Evolutionary conservation across 306 rosid genomes (phyloP).

Genomic region (Gynostemma pentaphyllum): DNA sequence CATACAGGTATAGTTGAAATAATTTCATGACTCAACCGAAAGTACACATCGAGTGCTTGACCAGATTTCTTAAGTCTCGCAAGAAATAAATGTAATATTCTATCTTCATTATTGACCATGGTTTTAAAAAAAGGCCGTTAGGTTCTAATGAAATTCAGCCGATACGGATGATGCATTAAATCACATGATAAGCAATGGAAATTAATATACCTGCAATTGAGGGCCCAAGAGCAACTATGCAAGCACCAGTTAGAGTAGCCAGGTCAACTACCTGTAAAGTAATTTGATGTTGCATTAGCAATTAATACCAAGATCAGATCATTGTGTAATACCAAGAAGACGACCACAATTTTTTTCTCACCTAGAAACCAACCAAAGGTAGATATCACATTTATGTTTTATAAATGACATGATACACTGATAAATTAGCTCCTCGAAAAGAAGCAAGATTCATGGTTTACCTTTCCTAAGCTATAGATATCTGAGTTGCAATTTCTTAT

Average conservation of each 20-base stretch:
- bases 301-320: not conserved
- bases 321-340: not conserved
- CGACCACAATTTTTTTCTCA: not conserved
- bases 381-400: not conserved
- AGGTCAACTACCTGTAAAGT: slow-evolving; percentile 71
- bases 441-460: not conserved
- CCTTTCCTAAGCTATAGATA: not conserved
- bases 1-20: not conserved
- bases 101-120: not conserved
- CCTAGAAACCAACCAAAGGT: not conserved
- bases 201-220: slow-evolving; percentile 66
- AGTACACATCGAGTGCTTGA: not conserved
- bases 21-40: not conserved
- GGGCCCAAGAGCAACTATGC: slow-evolving; percentile 83
- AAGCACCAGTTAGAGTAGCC: slow-evolving; percentile 95
- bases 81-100: not conserved
- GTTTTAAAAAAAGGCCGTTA: no score
- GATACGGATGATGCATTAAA: no score
- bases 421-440: not conserved
- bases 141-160: no score
- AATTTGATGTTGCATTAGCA: slow-evolving; percentile 21
- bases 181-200: not conserved
- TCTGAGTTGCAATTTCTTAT: not conserved
- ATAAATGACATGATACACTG: not conserved
- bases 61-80: not conserved